Evolutionary conservation across 495 filamentous ascomycete species (phyloP).

Genomic region (Sabuloglossum arenarium): DNA sequence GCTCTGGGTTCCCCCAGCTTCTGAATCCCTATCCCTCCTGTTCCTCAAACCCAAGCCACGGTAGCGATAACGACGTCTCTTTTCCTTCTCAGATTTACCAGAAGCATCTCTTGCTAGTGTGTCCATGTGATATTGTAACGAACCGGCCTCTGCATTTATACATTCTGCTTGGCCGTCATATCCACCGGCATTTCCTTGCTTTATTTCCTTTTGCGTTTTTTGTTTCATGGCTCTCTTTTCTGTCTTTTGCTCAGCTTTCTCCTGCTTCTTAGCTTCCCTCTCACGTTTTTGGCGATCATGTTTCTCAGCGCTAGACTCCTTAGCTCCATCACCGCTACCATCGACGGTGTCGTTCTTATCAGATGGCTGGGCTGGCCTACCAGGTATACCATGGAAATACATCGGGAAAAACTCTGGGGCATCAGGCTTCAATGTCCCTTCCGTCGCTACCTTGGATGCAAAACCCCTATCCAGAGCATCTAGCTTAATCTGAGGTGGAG

Average conservation of each 20-base stretch:
- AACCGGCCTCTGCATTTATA: neutral
- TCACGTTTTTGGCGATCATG: neutral
- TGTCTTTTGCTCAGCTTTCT: neutral
- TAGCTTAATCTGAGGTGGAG: neutral
- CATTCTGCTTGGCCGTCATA: neutral
- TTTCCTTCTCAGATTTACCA: neutral
- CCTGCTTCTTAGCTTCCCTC: neutral
- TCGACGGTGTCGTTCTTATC: neutral
- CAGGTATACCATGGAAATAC: neutral
- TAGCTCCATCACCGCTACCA: neutral
- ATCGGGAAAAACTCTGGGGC: conserved; percentile 31
- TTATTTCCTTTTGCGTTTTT: neutral
- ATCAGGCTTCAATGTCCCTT: conserved; percentile 30
- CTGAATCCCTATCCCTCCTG: neutral
- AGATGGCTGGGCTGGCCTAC: neutral
- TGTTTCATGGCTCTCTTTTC: neutral
- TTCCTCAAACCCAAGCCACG: neutral
- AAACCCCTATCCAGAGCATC: conserved; percentile 6
- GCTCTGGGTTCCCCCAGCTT: neutral
- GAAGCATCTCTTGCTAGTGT: neutral
- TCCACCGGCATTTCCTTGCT: neutral
- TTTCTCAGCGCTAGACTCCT: neutral
- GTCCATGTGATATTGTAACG: neutral
- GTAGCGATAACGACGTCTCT: neutral
- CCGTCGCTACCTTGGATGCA: conserved; percentile 11